Conservation (phyloP, 371 early-diverging fungal species). For the Rhizopus microsporus region DNA sequence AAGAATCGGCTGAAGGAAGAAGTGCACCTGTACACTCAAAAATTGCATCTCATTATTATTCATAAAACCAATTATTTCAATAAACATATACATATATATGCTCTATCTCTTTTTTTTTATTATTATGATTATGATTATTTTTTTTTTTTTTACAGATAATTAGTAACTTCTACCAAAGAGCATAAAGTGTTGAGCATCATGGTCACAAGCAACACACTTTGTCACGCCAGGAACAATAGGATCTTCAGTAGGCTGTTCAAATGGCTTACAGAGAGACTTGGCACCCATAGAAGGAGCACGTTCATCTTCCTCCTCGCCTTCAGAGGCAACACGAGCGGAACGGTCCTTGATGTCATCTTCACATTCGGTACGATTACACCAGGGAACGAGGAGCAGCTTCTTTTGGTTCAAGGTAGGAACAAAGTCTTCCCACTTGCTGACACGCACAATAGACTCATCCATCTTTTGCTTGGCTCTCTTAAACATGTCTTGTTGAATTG, state of each 20-base stretch:
- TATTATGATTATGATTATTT: neutral
- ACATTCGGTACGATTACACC: constrained; percentile 95
- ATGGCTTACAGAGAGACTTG: constrained; percentile 99
- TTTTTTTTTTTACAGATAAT: constrained; percentile 1
- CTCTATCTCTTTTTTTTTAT: neutral
- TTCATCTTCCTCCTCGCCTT: constrained; percentile 86
- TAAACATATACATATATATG: neutral
- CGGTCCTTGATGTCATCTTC: constrained; percentile 97
- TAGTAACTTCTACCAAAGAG: constrained; percentile 95
- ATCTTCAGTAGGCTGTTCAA: constrained; percentile 82
- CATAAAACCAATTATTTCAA: neutral
- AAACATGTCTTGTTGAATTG: constrained; percentile 95
- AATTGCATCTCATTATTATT: constrained; percentile 4
- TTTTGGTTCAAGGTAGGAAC: constrained; percentile 88
- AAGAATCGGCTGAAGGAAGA: constrained; percentile 20
- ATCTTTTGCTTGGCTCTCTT: constrained; percentile 81
- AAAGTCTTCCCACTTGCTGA: constrained; percentile 92
- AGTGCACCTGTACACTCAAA: constrained; percentile 28
- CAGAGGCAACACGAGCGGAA: constrained; percentile 70
- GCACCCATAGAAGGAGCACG: constrained; percentile 99
- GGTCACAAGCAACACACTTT: constrained; percentile 85
- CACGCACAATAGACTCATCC: constrained; percentile 76
- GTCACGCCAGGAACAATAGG: constrained; percentile 76
- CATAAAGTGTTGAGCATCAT: constrained; percentile 80
- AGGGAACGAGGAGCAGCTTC: constrained; percentile 91